Evolutionary conservation across 2,329 filamentous ascomycete genomes (phyloP).

Genomic region (Penicillium brasilianum): DNA sequence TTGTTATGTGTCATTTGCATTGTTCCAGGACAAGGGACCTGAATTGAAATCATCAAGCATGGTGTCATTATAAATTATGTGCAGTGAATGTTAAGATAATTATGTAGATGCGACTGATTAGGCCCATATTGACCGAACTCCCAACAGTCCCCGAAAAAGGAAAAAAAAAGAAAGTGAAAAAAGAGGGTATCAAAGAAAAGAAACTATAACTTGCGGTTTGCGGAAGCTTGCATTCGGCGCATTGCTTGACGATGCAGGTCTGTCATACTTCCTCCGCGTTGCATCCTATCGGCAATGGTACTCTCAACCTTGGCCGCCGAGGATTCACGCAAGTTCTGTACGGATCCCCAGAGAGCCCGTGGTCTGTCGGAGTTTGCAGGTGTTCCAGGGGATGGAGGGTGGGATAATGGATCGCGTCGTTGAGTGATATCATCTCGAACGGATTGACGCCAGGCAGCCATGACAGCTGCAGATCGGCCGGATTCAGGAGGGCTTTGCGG

Average conservation of each 20-base stretch:
- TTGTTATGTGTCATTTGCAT: not conserved
- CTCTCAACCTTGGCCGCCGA: constrained; percentile 65
- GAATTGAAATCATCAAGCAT: constrained; percentile 1
- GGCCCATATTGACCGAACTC: not conserved
- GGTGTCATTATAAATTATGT: constrained; percentile 21
- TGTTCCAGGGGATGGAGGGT: constrained; percentile 37
- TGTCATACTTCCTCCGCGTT: constrained; percentile 69
- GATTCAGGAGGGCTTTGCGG: constrained; percentile 17
- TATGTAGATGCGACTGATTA: not conserved
- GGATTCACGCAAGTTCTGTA: constrained; percentile 62
- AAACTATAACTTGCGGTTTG: constrained; percentile 47
- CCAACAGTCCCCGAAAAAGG: constrained; percentile 11
- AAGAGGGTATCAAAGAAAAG: constrained; percentile 20
- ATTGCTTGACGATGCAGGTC: constrained; percentile 79
- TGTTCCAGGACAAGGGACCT: not conserved
- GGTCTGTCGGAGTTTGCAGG: constrained; percentile 61
- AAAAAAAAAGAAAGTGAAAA: constrained; percentile 15
- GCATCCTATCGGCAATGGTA: constrained; percentile 75
- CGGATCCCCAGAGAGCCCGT: constrained; percentile 64
- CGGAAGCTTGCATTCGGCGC: constrained; percentile 74
- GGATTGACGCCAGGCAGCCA: constrained; percentile 71
- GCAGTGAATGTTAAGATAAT: constrained; percentile 5
- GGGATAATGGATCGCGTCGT: constrained; percentile 35
- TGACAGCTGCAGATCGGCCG: constrained; percentile 55
- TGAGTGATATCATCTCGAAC: constrained; percentile 65